Base-by-base conservation (phyloP, 306 rosid species). In the Cucurbita ficifolia region DNA sequence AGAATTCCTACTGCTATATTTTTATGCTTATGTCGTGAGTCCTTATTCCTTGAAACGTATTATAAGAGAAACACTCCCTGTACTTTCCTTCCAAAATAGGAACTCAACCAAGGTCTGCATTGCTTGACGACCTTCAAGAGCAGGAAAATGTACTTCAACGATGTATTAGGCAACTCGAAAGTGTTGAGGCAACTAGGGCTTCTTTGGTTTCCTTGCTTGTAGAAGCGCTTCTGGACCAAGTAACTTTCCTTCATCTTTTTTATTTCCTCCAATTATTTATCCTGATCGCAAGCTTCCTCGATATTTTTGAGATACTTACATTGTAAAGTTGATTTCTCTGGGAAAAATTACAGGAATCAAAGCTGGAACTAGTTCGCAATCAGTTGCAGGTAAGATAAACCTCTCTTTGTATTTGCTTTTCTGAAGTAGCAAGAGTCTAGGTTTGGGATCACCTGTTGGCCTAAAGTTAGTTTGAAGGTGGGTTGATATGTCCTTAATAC, bases 221-320 rank as follows among this genome's bases (percentile, higher is more conserved):
- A 81, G 94, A 85, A 77, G 97, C 96, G 45, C 90, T 92, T 81
- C 94, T 82, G 70, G 97, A 89, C 64, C 96, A 92, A 55, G 97
- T 91, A 77, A 67, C 53, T 81, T 70, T 60, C 38, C 60, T 39
- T 57, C 77, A 8, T 43, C 54, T 14, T 61, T 49, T 51, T n/a
- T 6, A 33, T 46, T 46, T 70, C 19, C 39, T 8, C 11, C 54
- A 61, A 46, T 60, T 24, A 58, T 56, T 49, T 60, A 33, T 50
- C 3, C 13, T 5, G 52, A 53, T 38, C 39, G 43, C 45, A 16
- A 16, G 45, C 43, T 16, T 69, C 24, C 74, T 69, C 19, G 29
- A 7, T 49, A 49, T 49, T 8, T 22, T 49, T 68, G 55, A 68
- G 36, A 68, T 21, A 22, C 51, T 46, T 46, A 22, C 21, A 3